These are phyloP conservation scores for Verbena officinalis DNA, from an alignment of 257 asterid species.

Conservation along the genomic window DNA sequence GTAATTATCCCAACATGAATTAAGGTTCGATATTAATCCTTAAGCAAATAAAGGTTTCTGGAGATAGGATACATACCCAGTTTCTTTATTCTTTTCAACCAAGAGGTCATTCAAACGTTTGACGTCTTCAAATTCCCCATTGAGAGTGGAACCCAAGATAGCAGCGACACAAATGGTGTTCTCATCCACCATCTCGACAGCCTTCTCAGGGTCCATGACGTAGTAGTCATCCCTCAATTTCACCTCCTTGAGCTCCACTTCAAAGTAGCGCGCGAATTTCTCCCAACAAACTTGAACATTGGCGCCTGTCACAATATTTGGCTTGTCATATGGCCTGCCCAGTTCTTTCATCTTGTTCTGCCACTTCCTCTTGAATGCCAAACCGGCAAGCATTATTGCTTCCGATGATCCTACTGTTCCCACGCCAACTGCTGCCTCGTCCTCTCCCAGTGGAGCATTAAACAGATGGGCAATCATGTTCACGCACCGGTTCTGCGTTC, in stretches of 20 bases:
- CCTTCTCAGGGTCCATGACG: slow-evolving; percentile 83
- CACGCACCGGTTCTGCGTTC: slow-evolving; percentile 76
- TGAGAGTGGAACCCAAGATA: slow-evolving; percentile 80
- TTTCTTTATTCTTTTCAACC: slow-evolving; percentile 52
- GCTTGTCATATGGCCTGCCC: slow-evolving; percentile 72
- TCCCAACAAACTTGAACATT: slow-evolving; percentile 92
- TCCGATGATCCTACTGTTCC: slow-evolving; percentile 89
- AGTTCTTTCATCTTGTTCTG: slow-evolving; percentile 76
- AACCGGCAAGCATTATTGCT: slow-evolving; percentile 87
- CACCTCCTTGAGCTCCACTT: slow-evolving; percentile 84
- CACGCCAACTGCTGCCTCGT: slow-evolving; percentile 73
- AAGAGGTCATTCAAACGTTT: slow-evolving; percentile 71
- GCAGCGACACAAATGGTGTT: slow-evolving; percentile 90
- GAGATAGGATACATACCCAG: slow-evolving; percentile 45
- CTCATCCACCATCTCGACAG: slow-evolving; percentile 86
- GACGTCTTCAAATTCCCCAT: slow-evolving; percentile 86
- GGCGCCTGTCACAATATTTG: slow-evolving; percentile 84
- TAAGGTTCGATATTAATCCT: too few species aligned
- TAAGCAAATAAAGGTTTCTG: not conserved
- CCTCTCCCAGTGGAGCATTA: slow-evolving; percentile 71
- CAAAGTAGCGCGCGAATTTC: slow-evolving; percentile 81
- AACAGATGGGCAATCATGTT: slow-evolving; percentile 81
- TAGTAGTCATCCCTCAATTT: slow-evolving; percentile 71
- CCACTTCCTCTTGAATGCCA: slow-evolving; percentile 85
- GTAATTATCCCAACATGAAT: too few species aligned